Percentiles rank a stretch among this genome's conserved stretches.
Evolutionary conservation across 1,284 basidiomycete genomes (phyloP).

Genomic region (Leccinum solheimii): DNA sequence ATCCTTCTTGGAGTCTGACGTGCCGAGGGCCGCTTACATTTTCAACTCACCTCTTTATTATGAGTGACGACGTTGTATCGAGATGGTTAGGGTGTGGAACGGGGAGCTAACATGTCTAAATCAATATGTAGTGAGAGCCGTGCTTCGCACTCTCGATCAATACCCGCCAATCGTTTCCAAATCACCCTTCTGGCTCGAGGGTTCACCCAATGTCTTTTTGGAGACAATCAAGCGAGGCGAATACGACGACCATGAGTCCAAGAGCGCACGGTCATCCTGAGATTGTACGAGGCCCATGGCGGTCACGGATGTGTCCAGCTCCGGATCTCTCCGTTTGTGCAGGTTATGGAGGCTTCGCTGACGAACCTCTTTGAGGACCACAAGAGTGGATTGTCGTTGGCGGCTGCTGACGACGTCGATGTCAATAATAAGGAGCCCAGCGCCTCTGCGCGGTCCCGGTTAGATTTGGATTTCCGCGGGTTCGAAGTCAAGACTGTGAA

Average conservation of each 20-base stretch:
- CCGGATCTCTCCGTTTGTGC: constrained; percentile 53
- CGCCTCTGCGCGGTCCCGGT: background rate
- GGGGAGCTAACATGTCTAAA: background rate
- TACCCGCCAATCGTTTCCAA: constrained; percentile 24
- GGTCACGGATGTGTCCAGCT: constrained; percentile 76
- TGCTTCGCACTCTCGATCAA: constrained; percentile 36
- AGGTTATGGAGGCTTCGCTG: constrained; percentile 60
- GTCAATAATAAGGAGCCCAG: background rate
- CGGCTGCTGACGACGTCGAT: constrained; percentile 5
- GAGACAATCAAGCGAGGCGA: constrained; percentile 97
- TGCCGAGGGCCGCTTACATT: constrained; percentile 76
- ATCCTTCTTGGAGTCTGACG: constrained; percentile 83
- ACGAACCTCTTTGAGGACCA: constrained; percentile 88
- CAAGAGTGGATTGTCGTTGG: constrained; percentile 43
- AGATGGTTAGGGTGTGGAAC: background rate
- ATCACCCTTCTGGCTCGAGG: constrained; percentile 64
- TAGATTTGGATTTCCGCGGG: constrained; percentile 57
- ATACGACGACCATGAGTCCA: constrained; percentile 64
- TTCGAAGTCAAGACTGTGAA: constrained; percentile 78
- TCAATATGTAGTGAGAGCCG: constrained; percentile 52
- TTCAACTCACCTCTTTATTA: constrained; percentile 86
- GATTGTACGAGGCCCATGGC: constrained; percentile 90
- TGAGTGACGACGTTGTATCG: constrained; percentile 35
- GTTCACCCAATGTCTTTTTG: constrained; percentile 79
- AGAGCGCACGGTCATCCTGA: constrained; percentile 64